These are phyloP conservation scores for Isatis lusitanica DNA, from an alignment of 441 rosid genomes.

Conservation along the genomic window DNA sequence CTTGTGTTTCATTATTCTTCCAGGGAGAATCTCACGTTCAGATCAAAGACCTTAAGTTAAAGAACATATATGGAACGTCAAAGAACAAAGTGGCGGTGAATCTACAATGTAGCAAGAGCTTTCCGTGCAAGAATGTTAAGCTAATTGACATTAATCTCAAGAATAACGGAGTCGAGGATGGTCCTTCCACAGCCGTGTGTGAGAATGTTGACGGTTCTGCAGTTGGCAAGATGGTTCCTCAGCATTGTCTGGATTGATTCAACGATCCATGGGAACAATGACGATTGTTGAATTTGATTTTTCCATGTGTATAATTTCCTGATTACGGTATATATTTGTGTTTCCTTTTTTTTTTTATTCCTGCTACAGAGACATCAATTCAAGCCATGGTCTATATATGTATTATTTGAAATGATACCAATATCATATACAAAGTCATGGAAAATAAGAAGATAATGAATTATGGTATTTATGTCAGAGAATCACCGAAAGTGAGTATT, in stretches of 20 bases:
- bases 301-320: no score
- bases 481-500: no score
- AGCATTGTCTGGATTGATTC: neutral
- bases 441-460: no score
- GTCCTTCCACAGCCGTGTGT: constrained; percentile 17
- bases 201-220: constrained; percentile 17
- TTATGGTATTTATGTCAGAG: no score
- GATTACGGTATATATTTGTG: no score
- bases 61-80: constrained; percentile 29
- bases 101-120: constrained; percentile 27
- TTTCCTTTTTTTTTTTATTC: no score
- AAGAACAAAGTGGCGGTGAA: constrained; percentile 25
- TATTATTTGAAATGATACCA: no score
- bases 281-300: neutral
- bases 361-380: no score
- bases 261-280: neutral
- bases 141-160: constrained; percentile 21
- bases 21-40: constrained; percentile 31
- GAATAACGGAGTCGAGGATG: neutral
- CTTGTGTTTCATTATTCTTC: neutral
- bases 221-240: constrained; percentile 11
- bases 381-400: no score
- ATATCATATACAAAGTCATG: no score
- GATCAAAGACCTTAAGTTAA: constrained; percentile 8
- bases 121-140: constrained; percentile 24